Percentiles rank a stretch among this genome's conserved stretches.
These are phyloP conservation scores for Myrmaecium sp. DNA, from an alignment of 2,329 filamentous ascomycete species.

Conservation along the genomic window DNA sequence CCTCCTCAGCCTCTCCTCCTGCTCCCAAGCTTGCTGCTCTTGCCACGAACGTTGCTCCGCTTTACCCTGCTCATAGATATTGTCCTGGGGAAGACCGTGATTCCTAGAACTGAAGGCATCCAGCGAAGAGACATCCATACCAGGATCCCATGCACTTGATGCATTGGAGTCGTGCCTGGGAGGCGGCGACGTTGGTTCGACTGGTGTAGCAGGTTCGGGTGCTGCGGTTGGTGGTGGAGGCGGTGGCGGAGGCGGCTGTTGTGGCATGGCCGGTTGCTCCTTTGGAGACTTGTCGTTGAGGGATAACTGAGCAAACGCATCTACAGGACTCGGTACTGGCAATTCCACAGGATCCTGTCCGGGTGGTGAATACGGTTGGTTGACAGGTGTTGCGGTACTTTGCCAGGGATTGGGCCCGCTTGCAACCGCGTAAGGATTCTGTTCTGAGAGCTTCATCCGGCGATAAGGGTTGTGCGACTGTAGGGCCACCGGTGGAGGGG, in stretches of 20 bases:
- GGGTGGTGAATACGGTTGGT: too few relatives aligned
- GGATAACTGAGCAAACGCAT: constrained; percentile 21
- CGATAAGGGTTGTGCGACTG: constrained; percentile 29
- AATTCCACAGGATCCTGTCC: too few relatives aligned
- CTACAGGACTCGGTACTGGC: constrained; percentile 23
- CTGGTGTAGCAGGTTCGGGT: too few relatives aligned
- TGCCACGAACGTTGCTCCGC: constrained; percentile 14
- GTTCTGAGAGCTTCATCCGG: constrained; percentile 19
- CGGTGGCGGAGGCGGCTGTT: constrained; percentile 7
- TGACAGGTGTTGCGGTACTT: too few relatives aligned
- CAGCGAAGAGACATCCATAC: constrained; percentile 12
- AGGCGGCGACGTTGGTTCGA: constrained; percentile 7
- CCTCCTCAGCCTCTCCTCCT: constrained; percentile 10
- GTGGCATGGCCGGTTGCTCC: too few relatives aligned
- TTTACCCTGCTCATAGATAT: constrained; percentile 6
- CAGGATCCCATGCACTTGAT: constrained; percentile 14
- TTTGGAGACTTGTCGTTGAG: constrained; percentile 11
- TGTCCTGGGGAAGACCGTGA: constrained; percentile 9
- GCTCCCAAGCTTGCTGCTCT: constrained; percentile 16
- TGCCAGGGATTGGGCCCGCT: too few relatives aligned
- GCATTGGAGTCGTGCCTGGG: constrained; percentile 10
- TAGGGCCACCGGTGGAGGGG: constrained; percentile 16
- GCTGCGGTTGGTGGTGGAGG: constrained; percentile 15
- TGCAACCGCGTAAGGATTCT: too few relatives aligned
- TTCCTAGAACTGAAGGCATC: constrained; percentile 12